Percentiles rank a stretch among this genome's conserved stretches.
phyloP scores from a whole-genome alignment of 192 early-diverging fungal genomes.

The Helicostylum pulchrum region DNA sequence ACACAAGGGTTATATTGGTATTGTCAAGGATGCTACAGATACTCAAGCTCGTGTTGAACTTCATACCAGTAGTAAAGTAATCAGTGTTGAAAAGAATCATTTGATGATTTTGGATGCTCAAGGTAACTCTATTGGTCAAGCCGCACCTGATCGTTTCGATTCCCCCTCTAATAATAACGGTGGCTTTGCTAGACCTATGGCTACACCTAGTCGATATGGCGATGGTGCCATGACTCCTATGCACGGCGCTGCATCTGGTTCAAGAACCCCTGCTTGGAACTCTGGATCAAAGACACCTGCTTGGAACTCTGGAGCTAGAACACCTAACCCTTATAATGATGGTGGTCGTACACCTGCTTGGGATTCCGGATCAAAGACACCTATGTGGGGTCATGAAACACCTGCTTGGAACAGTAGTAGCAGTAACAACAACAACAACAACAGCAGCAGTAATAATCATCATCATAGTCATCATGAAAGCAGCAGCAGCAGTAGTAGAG shows the following conservation, averaged over 20 bases:
- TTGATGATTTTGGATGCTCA: slow-evolving; percentile 61
- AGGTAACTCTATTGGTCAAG: slow-evolving; percentile 51
- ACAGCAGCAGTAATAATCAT: slow-evolving; percentile 2
- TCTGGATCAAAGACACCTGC: slow-evolving; percentile 50
- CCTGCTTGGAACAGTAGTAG: slow-evolving; percentile 69
- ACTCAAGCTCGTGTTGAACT: slow-evolving; percentile 80
- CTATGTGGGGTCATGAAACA: slow-evolving; percentile 50
- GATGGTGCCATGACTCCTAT: slow-evolving; percentile 49
- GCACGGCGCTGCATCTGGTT: slow-evolving; percentile 26
- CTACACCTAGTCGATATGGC: slow-evolving; percentile 34
- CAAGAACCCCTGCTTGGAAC: slow-evolving; percentile 17
- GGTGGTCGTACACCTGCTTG: slow-evolving; percentile 49
- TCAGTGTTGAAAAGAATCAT: slow-evolving; percentile 78
- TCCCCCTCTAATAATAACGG: slow-evolving; percentile 20
- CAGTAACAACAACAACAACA: background rate
- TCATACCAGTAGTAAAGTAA: slow-evolving; percentile 80
- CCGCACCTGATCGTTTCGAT: slow-evolving; percentile 19
- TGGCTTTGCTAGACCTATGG: slow-evolving; percentile 26
- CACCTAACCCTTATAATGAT: slow-evolving; percentile 52
- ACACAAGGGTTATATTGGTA: slow-evolving; percentile 97
- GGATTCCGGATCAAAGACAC: slow-evolving; percentile 59
- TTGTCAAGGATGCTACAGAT: slow-evolving; percentile 85
- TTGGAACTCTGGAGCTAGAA: slow-evolving; percentile 50
- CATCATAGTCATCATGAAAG: slow-evolving; percentile 16
- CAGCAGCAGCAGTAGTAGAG: background rate